Evolutionary conservation across 805 yeast species (phyloP), one percentile per base, ranked within the genome.

Genomic region (Candida pseudofarinosa): DNA sequence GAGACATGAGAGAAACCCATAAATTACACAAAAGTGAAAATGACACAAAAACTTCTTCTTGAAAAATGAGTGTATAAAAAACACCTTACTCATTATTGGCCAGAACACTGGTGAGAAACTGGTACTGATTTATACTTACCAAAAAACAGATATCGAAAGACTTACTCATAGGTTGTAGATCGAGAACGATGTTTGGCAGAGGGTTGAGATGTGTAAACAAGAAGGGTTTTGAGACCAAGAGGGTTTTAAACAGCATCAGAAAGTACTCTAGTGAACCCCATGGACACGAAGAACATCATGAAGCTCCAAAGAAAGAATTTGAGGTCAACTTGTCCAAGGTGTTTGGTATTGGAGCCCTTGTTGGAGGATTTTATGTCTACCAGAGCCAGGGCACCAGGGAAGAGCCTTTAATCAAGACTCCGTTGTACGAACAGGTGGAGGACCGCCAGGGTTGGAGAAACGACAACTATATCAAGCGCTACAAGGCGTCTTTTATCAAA

Each of bases 401-500:
- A 45, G 64, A 59, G 41, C 74, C 74, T 15, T 57, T 68, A 35
- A 53, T 69, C 15, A 53, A 62, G 48, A 67, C 73, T 17, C 57
- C 62, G 33, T 62, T 65, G 46, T 69, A 69, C 55, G 63, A 66
- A 33, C 56, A 61, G 41, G 55, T 56, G 37, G 59, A 52, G 34
- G 65, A 62, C 19, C 65, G 73, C 41, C 56, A 46, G 12, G 55
- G 55, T 46, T 54, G 58, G 48, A 61, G 75, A 60, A 60, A 56
- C 45, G 71, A 62, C 41, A 65, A 61, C 43, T 65, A 63, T 56
- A 50, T 58, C 42, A 62, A 62, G 47, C 59, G 64, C 49, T 69
- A 69, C 58, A 64, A 69, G 53, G 56, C 64, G 7, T 69, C 73
- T n/a, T 67, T 69, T 54, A 56, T 69, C 47, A 67, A 66, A 54